A percentile compares a stretch with the other conserved stretches of the same genome.
Evolutionary conservation across 148 eudicot species (phyloP).

Genomic region (Vaccinium macrocarpon): DNA sequence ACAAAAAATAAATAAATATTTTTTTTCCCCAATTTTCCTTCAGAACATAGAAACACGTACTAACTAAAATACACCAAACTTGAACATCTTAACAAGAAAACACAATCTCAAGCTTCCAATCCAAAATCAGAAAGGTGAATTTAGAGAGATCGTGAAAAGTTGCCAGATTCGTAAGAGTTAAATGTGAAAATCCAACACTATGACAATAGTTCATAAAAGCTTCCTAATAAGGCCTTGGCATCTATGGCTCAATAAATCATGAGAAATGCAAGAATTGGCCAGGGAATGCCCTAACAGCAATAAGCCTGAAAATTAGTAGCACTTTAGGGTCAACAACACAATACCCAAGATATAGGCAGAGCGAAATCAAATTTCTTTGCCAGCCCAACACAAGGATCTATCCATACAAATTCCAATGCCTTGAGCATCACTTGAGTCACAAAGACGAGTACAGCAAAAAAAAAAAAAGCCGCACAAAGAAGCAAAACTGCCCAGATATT

Average conservation of each 20-base stretch:
- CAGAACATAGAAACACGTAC: not conserved
- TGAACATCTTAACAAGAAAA: not conserved
- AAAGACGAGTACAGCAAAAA: not conserved
- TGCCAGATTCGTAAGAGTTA: no score
- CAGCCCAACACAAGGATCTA: not conserved
- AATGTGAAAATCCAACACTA: not conserved
- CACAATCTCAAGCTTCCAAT: not conserved
- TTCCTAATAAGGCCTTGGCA: not conserved
- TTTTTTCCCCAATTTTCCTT: not conserved
- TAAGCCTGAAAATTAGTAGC: not conserved
- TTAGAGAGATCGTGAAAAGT: no score
- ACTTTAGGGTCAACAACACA: not conserved
- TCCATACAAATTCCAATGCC: not conserved
- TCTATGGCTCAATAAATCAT: not conserved
- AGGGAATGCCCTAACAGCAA: not conserved
- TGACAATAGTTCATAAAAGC: not conserved
- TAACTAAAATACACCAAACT: not conserved
- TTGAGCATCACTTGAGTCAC: not conserved
- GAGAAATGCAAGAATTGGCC: not conserved
- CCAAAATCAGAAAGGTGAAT: not conserved
- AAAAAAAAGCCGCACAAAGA: not conserved
- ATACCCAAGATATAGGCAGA: not conserved
- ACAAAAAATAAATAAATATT: no score
- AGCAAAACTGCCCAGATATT: not conserved
- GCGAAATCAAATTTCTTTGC: not conserved